phyloP scores from a whole-genome alignment of 2,329 filamentous ascomycete genomes.

The Botryotinia narcissicola region DNA sequence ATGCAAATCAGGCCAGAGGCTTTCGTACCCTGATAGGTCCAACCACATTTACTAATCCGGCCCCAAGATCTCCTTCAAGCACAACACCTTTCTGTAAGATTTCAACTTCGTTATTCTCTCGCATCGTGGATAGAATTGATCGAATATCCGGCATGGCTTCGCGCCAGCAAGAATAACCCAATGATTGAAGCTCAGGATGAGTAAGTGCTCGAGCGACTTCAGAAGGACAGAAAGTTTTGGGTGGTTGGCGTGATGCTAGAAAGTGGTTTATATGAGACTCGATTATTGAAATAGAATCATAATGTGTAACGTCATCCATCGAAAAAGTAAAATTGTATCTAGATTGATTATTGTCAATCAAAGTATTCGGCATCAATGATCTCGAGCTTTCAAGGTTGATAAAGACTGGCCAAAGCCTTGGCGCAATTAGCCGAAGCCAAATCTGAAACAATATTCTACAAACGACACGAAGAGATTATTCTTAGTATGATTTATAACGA shows the following conservation, averaged over 20 bases:
- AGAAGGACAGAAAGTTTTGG: constrained; percentile 26
- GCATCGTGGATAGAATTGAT: neutral
- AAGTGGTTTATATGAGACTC: constrained; percentile 2
- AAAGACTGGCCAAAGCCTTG: neutral
- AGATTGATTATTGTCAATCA: neutral
- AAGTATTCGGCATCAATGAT: neutral
- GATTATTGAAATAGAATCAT: neutral
- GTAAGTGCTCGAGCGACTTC: constrained; percentile 24
- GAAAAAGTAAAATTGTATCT: neutral
- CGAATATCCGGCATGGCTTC: constrained; percentile 4
- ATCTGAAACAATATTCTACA: neutral
- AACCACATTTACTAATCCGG: constrained; percentile 1
- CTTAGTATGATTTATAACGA: no score
- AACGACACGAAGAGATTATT: neutral
- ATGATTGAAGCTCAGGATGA: neutral
- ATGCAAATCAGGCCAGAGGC: neutral
- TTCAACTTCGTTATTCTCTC: neutral
- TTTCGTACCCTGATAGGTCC: neutral
- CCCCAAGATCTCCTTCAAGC: neutral
- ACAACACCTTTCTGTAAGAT: neutral
- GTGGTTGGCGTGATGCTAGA: constrained; percentile 9
- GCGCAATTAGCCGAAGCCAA: neutral
- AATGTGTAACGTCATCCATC: neutral
- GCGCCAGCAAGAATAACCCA: neutral
- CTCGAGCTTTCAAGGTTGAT: neutral